A percentile compares a stretch with the other conserved stretches of the same genome.
phyloP scores from a whole-genome alignment of 495 filamentous ascomycete species.

The Podospora didyma region DNA sequence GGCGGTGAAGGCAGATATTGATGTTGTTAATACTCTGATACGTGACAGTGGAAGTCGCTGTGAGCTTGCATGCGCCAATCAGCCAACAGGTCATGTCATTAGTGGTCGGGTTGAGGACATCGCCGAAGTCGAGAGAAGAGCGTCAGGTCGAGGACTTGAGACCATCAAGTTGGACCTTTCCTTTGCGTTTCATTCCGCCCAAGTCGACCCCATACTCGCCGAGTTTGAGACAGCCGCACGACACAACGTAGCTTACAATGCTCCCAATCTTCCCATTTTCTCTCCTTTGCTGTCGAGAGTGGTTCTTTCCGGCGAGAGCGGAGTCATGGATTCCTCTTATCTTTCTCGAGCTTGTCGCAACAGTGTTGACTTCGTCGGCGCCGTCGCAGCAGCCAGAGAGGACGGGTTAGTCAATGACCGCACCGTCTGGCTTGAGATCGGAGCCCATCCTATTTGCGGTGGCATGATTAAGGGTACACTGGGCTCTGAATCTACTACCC shows the following conservation, averaged over 20 bases:
- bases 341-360: constrained; percentile 54
- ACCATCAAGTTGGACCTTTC: constrained; percentile 42
- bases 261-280: constrained; percentile 45
- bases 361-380: constrained; percentile 52
- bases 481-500: background rate
- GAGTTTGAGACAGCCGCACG: constrained; percentile 45
- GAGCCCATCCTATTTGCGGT: constrained; percentile 55
- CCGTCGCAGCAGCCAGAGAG: constrained; percentile 38
- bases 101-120: constrained; percentile 42
- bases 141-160: constrained; percentile 45
- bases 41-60: constrained; percentile 17
- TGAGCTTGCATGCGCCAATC: constrained; percentile 57
- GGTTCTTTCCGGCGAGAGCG: constrained; percentile 43
- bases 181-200: constrained; percentile 63
- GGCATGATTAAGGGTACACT: constrained; percentile 56
- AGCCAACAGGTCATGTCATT: constrained; percentile 44
- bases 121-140: constrained; percentile 36
- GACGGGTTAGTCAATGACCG: constrained; percentile 14
- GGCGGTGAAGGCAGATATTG: constrained; percentile 44
- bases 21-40: background rate
- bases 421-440: constrained; percentile 50
- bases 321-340: constrained; percentile 28
- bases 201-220: constrained; percentile 59
- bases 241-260: constrained; percentile 46
- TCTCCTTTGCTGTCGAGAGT: constrained; percentile 55